Evolutionary conservation across 352 stramenopile species (phyloP), one percentile per base, ranked within the genome.

Genomic region (Pythium aphanidermatum): DNA sequence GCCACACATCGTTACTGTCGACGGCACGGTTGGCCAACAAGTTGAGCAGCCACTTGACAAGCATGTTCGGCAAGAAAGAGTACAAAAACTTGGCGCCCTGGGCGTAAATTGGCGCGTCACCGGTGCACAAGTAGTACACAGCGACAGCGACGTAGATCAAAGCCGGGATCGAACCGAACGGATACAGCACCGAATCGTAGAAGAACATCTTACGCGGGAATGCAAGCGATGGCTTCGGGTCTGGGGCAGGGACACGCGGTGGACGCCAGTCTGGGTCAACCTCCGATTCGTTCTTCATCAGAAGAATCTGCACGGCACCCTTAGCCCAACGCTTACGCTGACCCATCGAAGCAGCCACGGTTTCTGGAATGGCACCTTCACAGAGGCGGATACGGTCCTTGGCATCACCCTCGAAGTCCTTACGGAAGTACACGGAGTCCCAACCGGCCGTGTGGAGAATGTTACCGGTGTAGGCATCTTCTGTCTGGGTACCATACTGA

Each of bases 161-260:
- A 1, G 83, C 83, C 23, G 83, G 78, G 36, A 95, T 83, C 32
- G 80, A 92, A 39, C 83, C 83, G 62, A 95, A 90, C 46, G 83
- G 83, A 61, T 95, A 95, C 37, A 95, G 62, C 63, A 90, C 76
- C 34, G 76, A 92, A 60, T 95, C 76, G 66, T 85, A 89, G 67
- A 92, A 95, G 60, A 95, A 95, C 74, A 95, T 86, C 60, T 92
- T 90, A 39, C 83, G 83, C 31, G 78, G 71, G 67, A 95, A 92
- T 39, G 65, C 31, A 24, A 92, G 70, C 45, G 64, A 76, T 37
- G 80, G 80, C 73, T 90, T 91, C 58, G 74, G 77, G 58, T 92
- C 80, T 11, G 80, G 83, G 13, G 80, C 80, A 43, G 80, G 74
- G 41, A 92, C 83, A 46, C 76, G 78, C 57, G 83, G 80, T 32